phyloP scores from a whole-genome alignment of 805 yeast species.

The Vanderwaltozyma yarrowii region DNA sequence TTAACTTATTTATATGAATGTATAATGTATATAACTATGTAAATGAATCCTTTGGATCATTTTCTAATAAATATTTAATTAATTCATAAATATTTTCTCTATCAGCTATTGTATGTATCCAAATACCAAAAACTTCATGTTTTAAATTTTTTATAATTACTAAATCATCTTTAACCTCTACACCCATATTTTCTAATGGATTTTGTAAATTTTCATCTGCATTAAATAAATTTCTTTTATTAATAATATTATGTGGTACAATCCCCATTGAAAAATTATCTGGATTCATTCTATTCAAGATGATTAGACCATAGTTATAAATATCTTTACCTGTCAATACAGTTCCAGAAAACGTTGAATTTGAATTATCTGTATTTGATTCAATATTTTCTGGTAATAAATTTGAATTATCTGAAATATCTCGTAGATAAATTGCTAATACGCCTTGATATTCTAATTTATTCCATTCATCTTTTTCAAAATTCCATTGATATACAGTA shows the following conservation, averaged over 20 bases:
- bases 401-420: constrained; percentile 23
- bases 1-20: too few species aligned
- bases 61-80: constrained; percentile 27
- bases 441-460: constrained; percentile 65
- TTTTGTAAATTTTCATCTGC: constrained; percentile 17
- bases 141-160: constrained; percentile 57
- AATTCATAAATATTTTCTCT: constrained; percentile 47
- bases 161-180: constrained; percentile 58
- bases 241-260: constrained; percentile 42
- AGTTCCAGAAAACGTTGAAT: constrained; percentile 7
- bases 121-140: constrained; percentile 67
- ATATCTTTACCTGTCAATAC: constrained; percentile 26
- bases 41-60: constrained; percentile 27
- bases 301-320: constrained; percentile 58
- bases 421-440: constrained; percentile 52
- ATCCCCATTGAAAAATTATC: constrained; percentile 66
- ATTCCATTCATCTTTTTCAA: constrained; percentile 52
- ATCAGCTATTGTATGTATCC: constrained; percentile 66
- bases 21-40: constrained; percentile 7
- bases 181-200: constrained; percentile 42
- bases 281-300: constrained; percentile 58
- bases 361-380: constrained; percentile 4
- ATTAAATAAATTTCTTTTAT: constrained; percentile 31
- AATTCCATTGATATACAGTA: constrained; percentile 56
- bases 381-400: constrained; percentile 10